Base-by-base conservation (phyloP, 148 eudicot genomes). In the Spergularia bocconei region DNA sequence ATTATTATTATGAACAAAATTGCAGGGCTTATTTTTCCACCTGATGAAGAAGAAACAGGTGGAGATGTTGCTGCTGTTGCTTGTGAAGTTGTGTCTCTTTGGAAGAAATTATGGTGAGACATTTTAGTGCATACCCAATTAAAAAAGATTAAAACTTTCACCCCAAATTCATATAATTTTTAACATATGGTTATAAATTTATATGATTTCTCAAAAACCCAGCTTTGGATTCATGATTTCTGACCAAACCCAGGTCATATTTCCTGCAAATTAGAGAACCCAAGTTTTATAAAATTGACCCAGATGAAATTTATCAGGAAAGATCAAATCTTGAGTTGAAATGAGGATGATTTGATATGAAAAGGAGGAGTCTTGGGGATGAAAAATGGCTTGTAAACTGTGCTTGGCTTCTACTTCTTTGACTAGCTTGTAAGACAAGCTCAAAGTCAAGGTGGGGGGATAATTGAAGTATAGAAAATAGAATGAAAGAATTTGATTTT, bases 1-100 rank as follows among this genome's bases (percentile, higher is more conserved):
- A 85, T 80, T n/a, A 88, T 73, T 44, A 88, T 81, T 50, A 86
- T 77, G 17, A 88, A 79, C 64, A 86, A 79, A 55, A 86, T 73
- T 38, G 83, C 77, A 33, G 88, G 88, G 65, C 86, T 86, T 39
- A 82, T 84, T 80, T 83, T 86, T 14, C 81, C 78, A 13, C 83
- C 85, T 5, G 85, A 79, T 67, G 85, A 63, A 5, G 88, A 59
- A 58, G 85, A 33, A 25, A 86, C 63, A 59, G 83, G 48, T 15
- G 90, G 38, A 63, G 77, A 57, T 70, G 74, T 20, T 36, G 81
- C 9, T 44, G 48, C 48, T 6, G 74, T 17, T 21, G 81, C 9
- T 76, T 76, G 79, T 57, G 79, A 19, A 7, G 62, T 71, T 65
- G 83, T 80, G 13, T 82, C 83, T 80, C 72, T 83, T 56, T 85